These are phyloP conservation scores for Suillus cothurnatus DNA, from an alignment of 768 basidiomycete genomes.

Conservation along the genomic window DNA sequence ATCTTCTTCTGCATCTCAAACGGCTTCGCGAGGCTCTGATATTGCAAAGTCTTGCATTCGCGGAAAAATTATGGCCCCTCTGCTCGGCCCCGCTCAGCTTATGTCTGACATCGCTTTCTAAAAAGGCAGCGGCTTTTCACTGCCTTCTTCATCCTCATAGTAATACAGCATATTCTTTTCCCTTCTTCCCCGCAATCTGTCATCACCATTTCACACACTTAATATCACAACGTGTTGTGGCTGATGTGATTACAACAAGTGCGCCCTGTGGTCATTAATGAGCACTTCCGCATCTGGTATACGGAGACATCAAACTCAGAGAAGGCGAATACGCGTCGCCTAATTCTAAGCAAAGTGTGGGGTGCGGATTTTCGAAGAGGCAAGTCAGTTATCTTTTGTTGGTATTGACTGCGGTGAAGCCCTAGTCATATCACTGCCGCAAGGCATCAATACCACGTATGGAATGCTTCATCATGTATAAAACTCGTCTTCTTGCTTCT, in stretches of 20 bases:
- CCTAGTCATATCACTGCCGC: background rate
- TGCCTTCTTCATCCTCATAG: background rate
- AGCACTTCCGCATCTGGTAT: conserved; percentile 10
- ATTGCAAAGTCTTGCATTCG: background rate
- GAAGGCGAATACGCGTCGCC: background rate
- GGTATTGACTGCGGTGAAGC: conserved; percentile 15
- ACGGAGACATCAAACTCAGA: background rate
- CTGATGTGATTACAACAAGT: conserved; percentile 15
- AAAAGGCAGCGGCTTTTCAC: background rate
- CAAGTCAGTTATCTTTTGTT: conserved; percentile 11
- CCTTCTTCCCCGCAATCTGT: conserved; percentile 4
- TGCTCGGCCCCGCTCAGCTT: background rate
- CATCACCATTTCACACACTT: conserved; percentile 4
- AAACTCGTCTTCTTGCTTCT: conserved; percentile 7
- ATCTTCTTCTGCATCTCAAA: background rate
- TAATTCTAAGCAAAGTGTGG: background rate
- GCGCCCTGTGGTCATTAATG: background rate
- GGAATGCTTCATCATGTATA: conserved; percentile 14
- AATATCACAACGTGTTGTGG: conserved; percentile 8
- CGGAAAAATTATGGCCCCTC: too few species aligned
- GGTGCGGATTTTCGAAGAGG: conserved; percentile 17
- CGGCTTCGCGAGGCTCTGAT: too few species aligned
- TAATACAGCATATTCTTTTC: conserved; percentile 24
- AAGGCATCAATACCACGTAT: conserved; percentile 2
- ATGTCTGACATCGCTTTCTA: background rate